phyloP scores from a whole-genome alignment of 352 stramenopile genomes.

The Globisporangium ultimum region DNA sequence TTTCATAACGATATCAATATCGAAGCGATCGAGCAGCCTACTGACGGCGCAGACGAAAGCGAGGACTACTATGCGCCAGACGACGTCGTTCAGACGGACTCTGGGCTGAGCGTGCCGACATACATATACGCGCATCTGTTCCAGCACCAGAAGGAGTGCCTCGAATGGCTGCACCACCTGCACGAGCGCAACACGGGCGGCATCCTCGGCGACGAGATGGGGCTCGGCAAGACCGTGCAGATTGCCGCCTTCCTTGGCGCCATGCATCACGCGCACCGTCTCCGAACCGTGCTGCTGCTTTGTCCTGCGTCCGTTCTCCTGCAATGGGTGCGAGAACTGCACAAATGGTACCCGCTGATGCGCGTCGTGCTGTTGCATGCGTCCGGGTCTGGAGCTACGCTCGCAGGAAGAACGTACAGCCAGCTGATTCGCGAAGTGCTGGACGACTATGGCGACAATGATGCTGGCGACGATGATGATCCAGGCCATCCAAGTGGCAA shows the following conservation, averaged over 20 bases:
- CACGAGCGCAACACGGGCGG: constrained; percentile 96
- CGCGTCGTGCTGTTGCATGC: constrained; percentile 89
- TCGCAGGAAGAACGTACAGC: constrained; percentile 40
- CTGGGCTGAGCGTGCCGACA: constrained; percentile 58
- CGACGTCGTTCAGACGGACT: constrained; percentile 57
- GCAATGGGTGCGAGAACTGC: constrained; percentile 95
- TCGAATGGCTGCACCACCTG: constrained; percentile 97
- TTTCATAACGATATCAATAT: constrained; percentile 25
- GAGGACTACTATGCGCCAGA: constrained; percentile 36
- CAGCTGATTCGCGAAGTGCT: constrained; percentile 66
- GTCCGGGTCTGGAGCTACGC: constrained; percentile 57
- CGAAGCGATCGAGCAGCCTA: background rate
- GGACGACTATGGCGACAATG: constrained; percentile 15
- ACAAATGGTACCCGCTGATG: constrained; percentile 90
- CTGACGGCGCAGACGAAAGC: constrained; percentile 1
- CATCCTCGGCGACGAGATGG: constrained; percentile 96
- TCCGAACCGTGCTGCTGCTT: constrained; percentile 88
- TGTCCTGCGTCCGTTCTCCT: constrained; percentile 94
- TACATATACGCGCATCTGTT: constrained; percentile 85
- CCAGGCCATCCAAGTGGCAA: background rate
- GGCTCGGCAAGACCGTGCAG: constrained; percentile 97
- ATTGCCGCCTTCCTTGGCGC: constrained; percentile 81
- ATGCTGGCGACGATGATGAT: constrained; percentile 8
- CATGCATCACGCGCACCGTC: constrained; percentile 47
- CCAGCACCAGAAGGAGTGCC: constrained; percentile 92